Evolutionary conservation across 2,329 filamentous ascomycete genomes (phyloP).

Genomic region (Penicillium griseofulvum): DNA sequence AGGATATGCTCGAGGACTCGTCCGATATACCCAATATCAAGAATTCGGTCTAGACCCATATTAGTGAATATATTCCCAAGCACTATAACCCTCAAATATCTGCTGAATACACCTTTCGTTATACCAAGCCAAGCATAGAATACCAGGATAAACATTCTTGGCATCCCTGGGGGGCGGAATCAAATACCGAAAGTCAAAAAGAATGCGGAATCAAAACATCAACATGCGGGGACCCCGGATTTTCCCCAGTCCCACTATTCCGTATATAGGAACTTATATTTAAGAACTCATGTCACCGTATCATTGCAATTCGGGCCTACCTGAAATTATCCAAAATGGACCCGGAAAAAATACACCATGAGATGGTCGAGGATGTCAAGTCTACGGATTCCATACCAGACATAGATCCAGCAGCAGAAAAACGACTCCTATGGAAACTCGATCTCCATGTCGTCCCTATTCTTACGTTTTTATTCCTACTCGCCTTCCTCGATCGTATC

Average conservation of each 20-base stretch:
- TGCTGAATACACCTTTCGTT: too few relatives aligned
- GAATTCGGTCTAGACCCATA: not conserved
- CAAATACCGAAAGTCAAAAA: not conserved
- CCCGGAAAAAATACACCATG: slow-evolving; percentile 9
- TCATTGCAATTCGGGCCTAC: not conserved
- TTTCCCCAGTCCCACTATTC: not conserved
- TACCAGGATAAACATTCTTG: not conserved
- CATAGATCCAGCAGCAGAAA: slow-evolving; percentile 40
- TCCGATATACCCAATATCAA: not conserved
- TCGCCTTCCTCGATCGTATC: slow-evolving; percentile 49
- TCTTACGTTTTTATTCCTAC: slow-evolving; percentile 46
- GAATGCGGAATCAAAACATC: not conserved
- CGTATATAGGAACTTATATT: not conserved
- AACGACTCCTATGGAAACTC: slow-evolving; percentile 48
- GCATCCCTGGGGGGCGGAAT: slow-evolving; percentile 1
- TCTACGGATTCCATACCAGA: not conserved
- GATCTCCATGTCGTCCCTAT: slow-evolving; percentile 51
- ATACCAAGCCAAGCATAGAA: not conserved
- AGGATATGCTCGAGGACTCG: not conserved
- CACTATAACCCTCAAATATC: not conserved
- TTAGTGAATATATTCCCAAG: too few relatives aligned
- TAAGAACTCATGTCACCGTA: not conserved
- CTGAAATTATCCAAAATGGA: slow-evolving; percentile 7
- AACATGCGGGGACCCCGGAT: slow-evolving; percentile 7
- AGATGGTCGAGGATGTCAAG: slow-evolving; percentile 21